phyloP scores from a whole-genome alignment of 1,284 basidiomycete genomes.

The Gymnopus androsaceus region DNA sequence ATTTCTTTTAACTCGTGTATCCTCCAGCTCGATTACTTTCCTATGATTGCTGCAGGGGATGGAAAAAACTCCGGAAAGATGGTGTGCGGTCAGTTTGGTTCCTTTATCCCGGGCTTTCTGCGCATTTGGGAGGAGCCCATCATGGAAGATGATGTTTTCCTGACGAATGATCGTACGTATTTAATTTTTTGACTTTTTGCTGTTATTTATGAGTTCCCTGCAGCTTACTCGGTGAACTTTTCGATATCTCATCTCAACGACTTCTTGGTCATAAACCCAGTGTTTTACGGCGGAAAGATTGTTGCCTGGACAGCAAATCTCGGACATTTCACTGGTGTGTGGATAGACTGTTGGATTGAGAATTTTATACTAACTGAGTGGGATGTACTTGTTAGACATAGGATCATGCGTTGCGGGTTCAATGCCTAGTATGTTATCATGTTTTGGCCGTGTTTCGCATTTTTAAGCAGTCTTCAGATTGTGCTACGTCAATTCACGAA shows the following conservation, averaged over 20 bases:
- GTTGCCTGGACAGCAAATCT: slow-evolving; percentile 28
- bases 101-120: slow-evolving; percentile 29
- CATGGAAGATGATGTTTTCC: slow-evolving; percentile 31
- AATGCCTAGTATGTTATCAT: slow-evolving; percentile 25
- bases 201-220: background rate
- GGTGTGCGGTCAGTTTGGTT: slow-evolving; percentile 31
- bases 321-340: slow-evolving; percentile 26
- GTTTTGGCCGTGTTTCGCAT: background rate
- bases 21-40: slow-evolving; percentile 29
- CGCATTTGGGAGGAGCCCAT: slow-evolving; percentile 29
- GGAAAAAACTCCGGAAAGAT: slow-evolving; percentile 32
- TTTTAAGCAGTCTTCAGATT: slow-evolving; percentile 13
- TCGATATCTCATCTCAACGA: slow-evolving; percentile 31
- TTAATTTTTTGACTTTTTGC: background rate
- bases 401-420: slow-evolving; percentile 24
- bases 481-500: slow-evolving; percentile 27
- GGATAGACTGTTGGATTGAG: no score
- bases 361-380: no score
- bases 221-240: slow-evolving; percentile 18
- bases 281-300: slow-evolving; percentile 24
- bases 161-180: slow-evolving; percentile 32
- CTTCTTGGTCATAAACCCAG: slow-evolving; percentile 28
- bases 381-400: background rate
- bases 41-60: slow-evolving; percentile 33
- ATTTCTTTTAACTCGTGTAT: background rate